Percentiles rank a stretch among this genome's conserved stretches.
Conservation (phyloP, 2,329 filamentous ascomycete species). For the Diaporthe helianthi region DNA sequence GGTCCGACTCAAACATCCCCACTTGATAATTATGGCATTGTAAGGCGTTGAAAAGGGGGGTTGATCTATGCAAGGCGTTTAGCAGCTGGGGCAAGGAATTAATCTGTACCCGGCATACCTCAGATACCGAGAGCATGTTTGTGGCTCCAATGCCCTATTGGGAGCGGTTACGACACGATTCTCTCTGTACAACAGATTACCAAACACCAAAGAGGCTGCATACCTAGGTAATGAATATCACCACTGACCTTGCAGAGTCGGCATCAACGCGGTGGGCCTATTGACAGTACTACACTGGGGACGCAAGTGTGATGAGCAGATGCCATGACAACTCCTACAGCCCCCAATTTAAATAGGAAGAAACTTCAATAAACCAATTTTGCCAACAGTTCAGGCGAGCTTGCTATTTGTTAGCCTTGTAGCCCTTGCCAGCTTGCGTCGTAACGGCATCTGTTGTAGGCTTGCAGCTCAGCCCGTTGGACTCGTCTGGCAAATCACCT, state of each 20-base stretch:
- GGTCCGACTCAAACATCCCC: constrained; percentile 28
- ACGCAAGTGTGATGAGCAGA: not conserved
- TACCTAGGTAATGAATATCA: constrained; percentile 12
- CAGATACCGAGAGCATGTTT: constrained; percentile 16
- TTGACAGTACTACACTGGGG: not conserved
- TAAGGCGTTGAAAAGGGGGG: constrained; percentile 27
- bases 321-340: not conserved
- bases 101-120: not conserved
- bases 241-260: not conserved
- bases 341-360: no score
- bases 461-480: not conserved
- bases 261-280: not conserved
- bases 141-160: constrained; percentile 10
- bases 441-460: not conserved
- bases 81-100: constrained; percentile 23
- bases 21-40: constrained; percentile 32
- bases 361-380: constrained; percentile 10
- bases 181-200: constrained; percentile 13
- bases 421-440: not conserved
- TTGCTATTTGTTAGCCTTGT: not conserved
- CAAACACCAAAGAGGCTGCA: not conserved
- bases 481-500: not conserved
- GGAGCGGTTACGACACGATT: constrained; percentile 1
- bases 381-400: constrained; percentile 1
- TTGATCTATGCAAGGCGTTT: constrained; percentile 28